A percentile compares a stretch with the other conserved stretches of the same genome.
Conservation (phyloP, 371 early-diverging fungal genomes). For the Coemansia sp. region DNA sequence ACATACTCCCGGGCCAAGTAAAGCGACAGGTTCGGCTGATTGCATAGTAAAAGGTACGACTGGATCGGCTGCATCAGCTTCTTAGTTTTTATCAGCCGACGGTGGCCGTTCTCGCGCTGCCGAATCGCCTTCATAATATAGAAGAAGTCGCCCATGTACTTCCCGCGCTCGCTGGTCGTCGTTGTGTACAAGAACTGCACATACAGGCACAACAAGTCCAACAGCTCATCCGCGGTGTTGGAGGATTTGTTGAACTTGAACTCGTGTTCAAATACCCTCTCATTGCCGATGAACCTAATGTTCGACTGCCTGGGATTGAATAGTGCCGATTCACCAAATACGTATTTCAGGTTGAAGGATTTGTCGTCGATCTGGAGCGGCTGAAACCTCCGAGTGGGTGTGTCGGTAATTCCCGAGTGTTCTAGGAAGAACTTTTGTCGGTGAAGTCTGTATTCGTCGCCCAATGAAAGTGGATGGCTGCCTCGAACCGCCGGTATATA, state of each 20-base stretch:
- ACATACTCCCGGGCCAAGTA: constrained; percentile 14
- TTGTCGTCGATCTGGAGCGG: not conserved
- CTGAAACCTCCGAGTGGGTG: constrained; percentile 17
- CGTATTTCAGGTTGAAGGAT: not conserved
- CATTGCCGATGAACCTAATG: not conserved
- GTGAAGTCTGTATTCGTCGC: constrained; percentile 6
- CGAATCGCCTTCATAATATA: constrained; percentile 47
- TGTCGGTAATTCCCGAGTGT: constrained; percentile 14
- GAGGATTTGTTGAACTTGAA: not conserved
- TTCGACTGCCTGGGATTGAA: not conserved
- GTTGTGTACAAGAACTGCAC: not conserved
- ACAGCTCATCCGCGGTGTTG: not conserved
- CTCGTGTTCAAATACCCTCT: not conserved
- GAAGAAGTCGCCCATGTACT: constrained; percentile 34
- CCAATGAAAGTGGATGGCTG: constrained; percentile 15
- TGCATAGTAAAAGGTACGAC: constrained; percentile 24
- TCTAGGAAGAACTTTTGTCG: constrained; percentile 9
- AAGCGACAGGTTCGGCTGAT: constrained; percentile 24
- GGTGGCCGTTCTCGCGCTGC: constrained; percentile 21
- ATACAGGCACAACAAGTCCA: not conserved
- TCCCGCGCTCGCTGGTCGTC: not conserved
- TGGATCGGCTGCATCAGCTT: constrained; percentile 8
- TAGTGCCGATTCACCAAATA: not conserved
- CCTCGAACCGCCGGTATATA: constrained; percentile 13
- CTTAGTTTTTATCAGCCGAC: not conserved